Conservation (phyloP, 257 asterid genomes). For the Parsonsia alboflavescens region DNA sequence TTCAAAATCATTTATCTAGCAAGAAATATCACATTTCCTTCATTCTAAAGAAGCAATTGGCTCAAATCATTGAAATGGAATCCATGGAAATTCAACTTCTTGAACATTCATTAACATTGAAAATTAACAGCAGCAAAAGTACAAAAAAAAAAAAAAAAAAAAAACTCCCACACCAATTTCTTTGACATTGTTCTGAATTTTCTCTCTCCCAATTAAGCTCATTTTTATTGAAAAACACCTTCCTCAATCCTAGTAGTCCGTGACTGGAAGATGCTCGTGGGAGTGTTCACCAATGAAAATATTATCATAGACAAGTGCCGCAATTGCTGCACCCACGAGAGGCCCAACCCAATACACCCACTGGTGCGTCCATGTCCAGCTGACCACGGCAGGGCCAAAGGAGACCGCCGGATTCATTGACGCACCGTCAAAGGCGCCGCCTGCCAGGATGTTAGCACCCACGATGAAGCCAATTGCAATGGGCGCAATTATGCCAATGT, state of each 20-base stretch:
- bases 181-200: not conserved
- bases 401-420: slow-evolving; percentile 46
- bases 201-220: not conserved
- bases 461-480: slow-evolving; percentile 42
- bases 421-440: slow-evolving; percentile 43
- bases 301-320: slow-evolving; percentile 31
- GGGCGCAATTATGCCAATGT: slow-evolving; percentile 39
- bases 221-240: not conserved
- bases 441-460: slow-evolving; percentile 41
- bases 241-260: slow-evolving; percentile 15
- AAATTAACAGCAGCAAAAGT: not conserved
- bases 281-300: slow-evolving; percentile 23
- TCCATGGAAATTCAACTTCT: not conserved
- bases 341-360: slow-evolving; percentile 50
- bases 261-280: slow-evolving; percentile 23
- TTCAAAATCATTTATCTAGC: too few species aligned
- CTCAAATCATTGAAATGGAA: not conserved
- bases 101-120: not conserved
- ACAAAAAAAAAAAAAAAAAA: not conserved
- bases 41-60: not conserved
- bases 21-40: too few species aligned
- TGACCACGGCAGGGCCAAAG: slow-evolving; percentile 44
- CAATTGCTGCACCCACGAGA: slow-evolving; percentile 34
- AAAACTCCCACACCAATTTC: not conserved
- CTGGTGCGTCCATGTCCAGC: slow-evolving; percentile 35